A percentile compares a stretch with the other conserved stretches of the same genome.
phyloP scores from a whole-genome alignment of 2,329 filamentous ascomycete species.

The Trichoderma sp. region DNA sequence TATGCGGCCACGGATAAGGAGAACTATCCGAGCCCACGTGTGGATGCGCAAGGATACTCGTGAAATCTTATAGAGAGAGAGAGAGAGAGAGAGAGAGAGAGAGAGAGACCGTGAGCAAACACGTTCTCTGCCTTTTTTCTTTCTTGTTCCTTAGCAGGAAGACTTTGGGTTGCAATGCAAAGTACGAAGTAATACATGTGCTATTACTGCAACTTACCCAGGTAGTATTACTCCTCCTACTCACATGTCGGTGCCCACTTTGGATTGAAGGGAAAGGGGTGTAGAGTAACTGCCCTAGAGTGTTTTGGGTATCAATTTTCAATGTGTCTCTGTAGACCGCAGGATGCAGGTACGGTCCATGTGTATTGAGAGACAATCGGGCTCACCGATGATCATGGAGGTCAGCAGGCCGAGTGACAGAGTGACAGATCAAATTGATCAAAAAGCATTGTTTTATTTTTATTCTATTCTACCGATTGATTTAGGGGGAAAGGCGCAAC shows the following conservation, averaged over 20 bases:
- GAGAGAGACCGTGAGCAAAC: neutral
- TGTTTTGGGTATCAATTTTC: conserved; percentile 21
- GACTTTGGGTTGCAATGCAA: neutral
- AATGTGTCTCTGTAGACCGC: neutral
- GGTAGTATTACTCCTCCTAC: neutral
- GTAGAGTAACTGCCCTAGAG: neutral
- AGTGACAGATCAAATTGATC: neutral
- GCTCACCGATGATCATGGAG: neutral
- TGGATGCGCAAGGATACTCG: conserved; percentile 28
- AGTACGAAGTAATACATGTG: neutral
- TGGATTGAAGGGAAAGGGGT: neutral
- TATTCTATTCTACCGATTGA: neutral
- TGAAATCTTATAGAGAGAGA: neutral
- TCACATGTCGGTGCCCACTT: neutral
- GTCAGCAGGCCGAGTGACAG: neutral
- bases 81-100: too few species aligned
- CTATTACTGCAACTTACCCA: too few species aligned
- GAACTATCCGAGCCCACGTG: conserved; percentile 34
- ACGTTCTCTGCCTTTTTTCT: neutral
- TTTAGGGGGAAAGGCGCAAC: too few species aligned
- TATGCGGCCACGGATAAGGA: conserved; percentile 40
- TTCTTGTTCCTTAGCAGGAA: neutral
- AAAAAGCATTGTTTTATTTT: neutral
- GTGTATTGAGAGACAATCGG: neutral
- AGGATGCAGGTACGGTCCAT: conserved; percentile 6